A percentile compares a stretch with the other conserved stretches of the same genome.
Evolutionary conservation across 108 stramenopile species (phyloP).

Genomic region (Schizochytrium sp.): DNA sequence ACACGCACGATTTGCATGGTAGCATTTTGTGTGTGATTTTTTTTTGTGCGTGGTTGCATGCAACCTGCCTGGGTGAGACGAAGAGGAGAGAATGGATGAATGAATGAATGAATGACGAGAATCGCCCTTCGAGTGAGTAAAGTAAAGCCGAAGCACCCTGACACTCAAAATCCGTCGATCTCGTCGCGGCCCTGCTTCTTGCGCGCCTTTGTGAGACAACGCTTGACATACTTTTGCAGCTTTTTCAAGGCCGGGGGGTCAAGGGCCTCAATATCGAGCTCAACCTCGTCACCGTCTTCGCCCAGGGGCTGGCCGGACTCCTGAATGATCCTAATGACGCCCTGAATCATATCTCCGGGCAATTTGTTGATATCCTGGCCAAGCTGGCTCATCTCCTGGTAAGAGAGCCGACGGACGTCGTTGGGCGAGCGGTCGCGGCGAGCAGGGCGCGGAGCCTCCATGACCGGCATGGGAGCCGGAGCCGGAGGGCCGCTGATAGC

Average conservation of each 20-base stretch:
- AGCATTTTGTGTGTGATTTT: no score
- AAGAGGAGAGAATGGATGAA: no score
- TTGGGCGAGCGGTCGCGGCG: background rate
- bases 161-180: background rate
- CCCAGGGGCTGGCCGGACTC: background rate
- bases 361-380: conserved; percentile 6
- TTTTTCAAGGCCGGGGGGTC: background rate
- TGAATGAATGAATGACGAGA: no score
- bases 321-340: conserved; percentile 12
- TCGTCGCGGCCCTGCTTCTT: background rate
- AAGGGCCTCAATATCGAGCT: conserved; percentile 6
- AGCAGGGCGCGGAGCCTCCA: background rate
- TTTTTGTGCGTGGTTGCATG: no score
- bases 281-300: conserved; percentile 2
- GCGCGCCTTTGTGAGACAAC: background rate
- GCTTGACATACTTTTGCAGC: conserved; percentile 17
- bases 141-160: background rate
- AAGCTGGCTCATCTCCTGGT: conserved; percentile 3
- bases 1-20: no score
- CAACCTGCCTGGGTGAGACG: no score
- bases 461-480: background rate
- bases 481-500: background rate
- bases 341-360: conserved; percentile 5
- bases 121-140: no score
- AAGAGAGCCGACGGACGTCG: background rate